Evolutionary conservation across 1,139 yeast species (phyloP).

Genomic region (Yamadazyma diddensiae): DNA sequence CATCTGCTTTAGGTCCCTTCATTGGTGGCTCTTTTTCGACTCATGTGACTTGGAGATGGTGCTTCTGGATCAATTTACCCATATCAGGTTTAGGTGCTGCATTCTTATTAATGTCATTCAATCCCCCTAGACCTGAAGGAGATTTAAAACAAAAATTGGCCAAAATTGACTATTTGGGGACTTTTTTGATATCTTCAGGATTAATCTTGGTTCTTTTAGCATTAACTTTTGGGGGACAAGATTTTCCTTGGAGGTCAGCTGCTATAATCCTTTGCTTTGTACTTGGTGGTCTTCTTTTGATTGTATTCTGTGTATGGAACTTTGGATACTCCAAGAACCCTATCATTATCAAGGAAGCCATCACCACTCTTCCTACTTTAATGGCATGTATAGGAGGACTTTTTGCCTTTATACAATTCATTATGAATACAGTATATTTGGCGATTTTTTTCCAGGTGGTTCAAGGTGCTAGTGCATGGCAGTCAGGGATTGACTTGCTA

Average conservation of each 20-base stretch:
- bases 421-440: constrained; percentile 42
- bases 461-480: constrained; percentile 45
- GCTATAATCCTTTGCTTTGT: constrained; percentile 53
- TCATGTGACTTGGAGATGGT: constrained; percentile 73
- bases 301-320: constrained; percentile 47
- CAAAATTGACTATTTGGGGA: constrained; percentile 34
- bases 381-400: constrained; percentile 37
- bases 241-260: constrained; percentile 45
- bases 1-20: constrained; percentile 62
- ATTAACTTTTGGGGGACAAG: constrained; percentile 34
- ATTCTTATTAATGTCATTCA: constrained; percentile 46
- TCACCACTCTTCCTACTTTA: constrained; percentile 33
- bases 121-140: constrained; percentile 52
- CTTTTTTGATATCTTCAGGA: constrained; percentile 27
- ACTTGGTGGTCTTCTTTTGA: constrained; percentile 47
- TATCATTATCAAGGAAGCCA: constrained; percentile 41
- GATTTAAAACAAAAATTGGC: constrained; percentile 37
- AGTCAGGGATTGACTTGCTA: constrained; percentile 56
- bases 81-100: constrained; percentile 57
- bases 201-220: constrained; percentile 31
- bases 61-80: constrained; percentile 71
- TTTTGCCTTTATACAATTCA: constrained; percentile 43
- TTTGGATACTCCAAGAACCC: constrained; percentile 45
- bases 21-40: constrained; percentile 67
- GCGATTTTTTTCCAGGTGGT: constrained; percentile 59